Base-by-base conservation (phyloP, 1,284 basidiomycete species). In the Xerocomus minutiporus region DNA sequence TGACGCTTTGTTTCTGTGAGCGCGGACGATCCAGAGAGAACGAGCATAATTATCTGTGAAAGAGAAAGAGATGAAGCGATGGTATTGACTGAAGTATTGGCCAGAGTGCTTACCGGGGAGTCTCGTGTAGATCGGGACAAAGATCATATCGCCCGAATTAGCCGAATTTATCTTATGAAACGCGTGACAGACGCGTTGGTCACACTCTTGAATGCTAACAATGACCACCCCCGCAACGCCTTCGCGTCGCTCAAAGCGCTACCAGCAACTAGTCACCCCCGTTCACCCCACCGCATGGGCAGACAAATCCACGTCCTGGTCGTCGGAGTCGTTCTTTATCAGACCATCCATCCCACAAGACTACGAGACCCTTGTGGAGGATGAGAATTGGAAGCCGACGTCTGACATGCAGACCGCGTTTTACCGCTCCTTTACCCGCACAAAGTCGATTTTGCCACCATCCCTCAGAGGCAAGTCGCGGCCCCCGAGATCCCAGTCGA, bases 1-100 rank as follows among this genome's bases (percentile, higher is more conserved):
- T 81, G 76, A 52, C 89, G 84, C 70, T 89, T 92, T 11, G 84
- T 78, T 38, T 72, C 71, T 4, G 91, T 88, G 54, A 91, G 72
- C 12, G 82, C 80, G 8, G 91, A 93, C 39, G 83, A 81, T 47
- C 91, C 92, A 43, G 74, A 71, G 11, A 93, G 75, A 55, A 86
- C 68, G 20, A 88, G 73, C 87, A 89, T 89, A 43, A 7, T 7
- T 41, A n/a, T 58, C 51, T 64, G 42, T 8, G n/a, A 5, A 43
- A 17, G 9, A 40, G 34, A 59, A 36, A 17, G 12, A 32, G 32
- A 8, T 64, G 26, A 28, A 44, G 26, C 20, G n/a, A 32, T 9
- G 31, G 26, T 2, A 15, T 13, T 8, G 39, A 40, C 15, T 38
- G 5, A 12, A 29, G 8, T 31, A 12, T n/a, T 32, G 41, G 31